A percentile compares a stretch with the other conserved stretches of the same genome.
These are phyloP conservation scores for Syncephalastrum monosporum DNA, from an alignment of 371 early-diverging fungal species.

Conservation along the genomic window DNA sequence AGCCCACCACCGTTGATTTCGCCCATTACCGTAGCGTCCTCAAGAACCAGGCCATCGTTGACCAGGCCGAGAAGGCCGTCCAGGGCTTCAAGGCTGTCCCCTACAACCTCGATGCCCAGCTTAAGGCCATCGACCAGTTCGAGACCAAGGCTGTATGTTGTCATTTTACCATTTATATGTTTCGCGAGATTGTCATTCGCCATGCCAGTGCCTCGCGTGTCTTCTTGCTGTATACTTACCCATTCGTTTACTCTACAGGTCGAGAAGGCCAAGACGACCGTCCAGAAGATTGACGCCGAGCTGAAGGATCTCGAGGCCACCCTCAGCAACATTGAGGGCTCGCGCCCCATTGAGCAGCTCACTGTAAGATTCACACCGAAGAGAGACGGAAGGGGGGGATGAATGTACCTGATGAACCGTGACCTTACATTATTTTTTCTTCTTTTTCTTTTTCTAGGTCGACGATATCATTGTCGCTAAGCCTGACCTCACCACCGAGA, in stretches of 20 bases:
- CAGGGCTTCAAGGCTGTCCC: slow-evolving; percentile 79
- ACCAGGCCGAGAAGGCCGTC: slow-evolving; percentile 86
- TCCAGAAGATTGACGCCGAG: slow-evolving; percentile 81
- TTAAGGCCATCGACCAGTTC: slow-evolving; percentile 84
- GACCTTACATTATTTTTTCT: background rate
- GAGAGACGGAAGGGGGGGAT: background rate
- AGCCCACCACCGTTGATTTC: slow-evolving; percentile 83
- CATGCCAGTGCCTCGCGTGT: background rate
- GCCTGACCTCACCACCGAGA: slow-evolving; percentile 86
- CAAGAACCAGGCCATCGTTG: slow-evolving; percentile 87
- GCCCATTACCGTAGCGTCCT: slow-evolving; percentile 81
- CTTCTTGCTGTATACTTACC: background rate
- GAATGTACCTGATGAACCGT: background rate
- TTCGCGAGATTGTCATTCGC: slow-evolving; percentile 1
- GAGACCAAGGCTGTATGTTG: slow-evolving; percentile 86
- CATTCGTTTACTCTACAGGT: slow-evolving; percentile 52
- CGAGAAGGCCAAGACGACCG: slow-evolving; percentile 83
- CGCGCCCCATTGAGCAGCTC: slow-evolving; percentile 92
- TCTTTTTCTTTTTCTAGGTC: slow-evolving; percentile 53
- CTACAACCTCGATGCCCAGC: slow-evolving; percentile 83
- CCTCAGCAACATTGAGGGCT: slow-evolving; percentile 88
- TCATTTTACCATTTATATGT: slow-evolving; percentile 3
- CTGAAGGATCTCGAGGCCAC: slow-evolving; percentile 88
- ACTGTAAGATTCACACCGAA: slow-evolving; percentile 58
- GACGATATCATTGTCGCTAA: slow-evolving; percentile 93